Conservation (phyloP, 371 early-diverging fungal genomes). For the Parasitella parasitica region DNA sequence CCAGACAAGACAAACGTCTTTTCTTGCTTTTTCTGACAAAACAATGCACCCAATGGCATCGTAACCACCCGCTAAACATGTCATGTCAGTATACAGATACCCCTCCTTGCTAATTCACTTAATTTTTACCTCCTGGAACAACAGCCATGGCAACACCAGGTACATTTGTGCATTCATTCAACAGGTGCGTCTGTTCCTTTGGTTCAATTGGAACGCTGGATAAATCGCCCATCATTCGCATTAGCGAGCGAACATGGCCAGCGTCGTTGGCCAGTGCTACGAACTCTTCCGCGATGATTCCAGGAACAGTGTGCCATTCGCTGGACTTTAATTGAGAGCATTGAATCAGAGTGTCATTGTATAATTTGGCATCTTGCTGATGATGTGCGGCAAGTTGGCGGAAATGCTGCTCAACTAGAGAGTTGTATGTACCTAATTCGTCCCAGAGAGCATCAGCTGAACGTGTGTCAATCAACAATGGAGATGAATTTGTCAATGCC, state of each 20-base stretch:
- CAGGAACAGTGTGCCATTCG: slow-evolving; percentile 8
- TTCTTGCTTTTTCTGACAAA: slow-evolving; percentile 49
- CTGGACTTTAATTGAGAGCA: slow-evolving; percentile 19
- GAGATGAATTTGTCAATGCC: neutral
- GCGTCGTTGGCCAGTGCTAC: slow-evolving; percentile 30
- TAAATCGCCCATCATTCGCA: slow-evolving; percentile 72
- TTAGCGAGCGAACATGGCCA: slow-evolving; percentile 47
- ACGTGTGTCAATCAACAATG: too few species aligned
- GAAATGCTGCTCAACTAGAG: slow-evolving; percentile 47
- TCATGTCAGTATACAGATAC: too few species aligned
- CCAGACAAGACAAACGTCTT: slow-evolving; percentile 65
- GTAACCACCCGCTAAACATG: slow-evolving; percentile 88
- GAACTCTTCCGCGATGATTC: slow-evolving; percentile 13
- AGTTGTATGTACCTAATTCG: slow-evolving; percentile 55
- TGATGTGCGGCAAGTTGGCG: slow-evolving; percentile 31
- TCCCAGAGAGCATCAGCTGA: slow-evolving; percentile 64
- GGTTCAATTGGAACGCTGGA: slow-evolving; percentile 92
- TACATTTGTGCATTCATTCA: slow-evolving; percentile 74
- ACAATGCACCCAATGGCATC: slow-evolving; percentile 94
- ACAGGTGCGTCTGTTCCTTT: slow-evolving; percentile 73
- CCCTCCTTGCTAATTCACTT: too few species aligned
- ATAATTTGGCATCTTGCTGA: slow-evolving; percentile 26
- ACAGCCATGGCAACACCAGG: slow-evolving; percentile 89
- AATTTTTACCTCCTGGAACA: slow-evolving; percentile 89
- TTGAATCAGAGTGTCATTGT: slow-evolving; percentile 40